Base-by-base conservation (phyloP, 441 rosid species). In the Adansonia madagascariensis region DNA sequence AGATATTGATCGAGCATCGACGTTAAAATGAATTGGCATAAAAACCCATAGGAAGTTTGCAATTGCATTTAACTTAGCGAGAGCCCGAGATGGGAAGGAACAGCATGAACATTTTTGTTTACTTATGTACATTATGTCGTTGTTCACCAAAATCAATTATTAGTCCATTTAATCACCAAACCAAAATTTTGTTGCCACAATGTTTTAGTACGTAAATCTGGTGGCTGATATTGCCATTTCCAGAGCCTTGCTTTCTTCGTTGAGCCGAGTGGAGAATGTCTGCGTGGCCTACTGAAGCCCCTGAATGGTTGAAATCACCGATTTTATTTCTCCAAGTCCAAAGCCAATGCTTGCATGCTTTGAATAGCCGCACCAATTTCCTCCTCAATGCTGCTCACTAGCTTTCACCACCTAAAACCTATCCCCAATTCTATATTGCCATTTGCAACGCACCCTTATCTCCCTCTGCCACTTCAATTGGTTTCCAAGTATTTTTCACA, bases 321-420 rank as follows among this genome's bases (percentile, higher is more conserved):
- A 74, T 41, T 31, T 56, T 27, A 2, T 61, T 24, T 65, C 46
- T 2, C 18, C 43, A 11, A 65, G 35, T 27, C 35, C 39, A 27
- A 27, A 27, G 17, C 17, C 44, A 79, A 74, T 74, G 22, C 73
- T 61, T 77, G 57, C 60, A 18, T 71, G 14, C 12, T 64, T 82
- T 81, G 86, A 77, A 79, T 81, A 77, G 70, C 81, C 41, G 64
- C 81, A 81, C 82, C 79, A 35, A 71, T 27, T 56, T 52, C 39
- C 14, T 63, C 24, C 62, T 49, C 68, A 2, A 56, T 69, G 79
- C 75, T 69, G 79, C 71, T 63, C 17, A 70, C 62, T 82, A 24
- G n/a, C 39, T 60, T 60, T 60, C 39, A 60, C 74, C 69, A n/a
- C 47, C 18, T 24, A 31, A 27, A 50, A 15, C 22, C 22, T 44